Percentiles rank a stretch among this genome's conserved stretches.
These are phyloP conservation scores for Sechiopsis laciniata DNA, from an alignment of 306 rosid genomes.

Conservation along the genomic window DNA sequence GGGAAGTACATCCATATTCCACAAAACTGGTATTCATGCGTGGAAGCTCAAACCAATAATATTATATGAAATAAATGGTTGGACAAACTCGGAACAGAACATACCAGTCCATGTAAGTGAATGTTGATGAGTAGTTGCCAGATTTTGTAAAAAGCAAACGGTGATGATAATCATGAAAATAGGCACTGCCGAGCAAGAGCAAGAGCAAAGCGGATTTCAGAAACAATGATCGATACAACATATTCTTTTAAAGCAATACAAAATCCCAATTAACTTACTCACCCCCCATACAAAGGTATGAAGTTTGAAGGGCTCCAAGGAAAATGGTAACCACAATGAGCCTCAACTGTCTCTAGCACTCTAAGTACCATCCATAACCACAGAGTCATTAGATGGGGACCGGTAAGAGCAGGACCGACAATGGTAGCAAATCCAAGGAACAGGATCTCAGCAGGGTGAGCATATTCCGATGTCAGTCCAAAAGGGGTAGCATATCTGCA, in stretches of 20 bases:
- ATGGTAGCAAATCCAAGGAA: conserved; percentile 96
- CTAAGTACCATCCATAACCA: conserved; percentile 96
- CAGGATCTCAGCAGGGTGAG: conserved; percentile 95
- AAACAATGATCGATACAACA: conserved; percentile 20
- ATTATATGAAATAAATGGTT: conserved; percentile 12
- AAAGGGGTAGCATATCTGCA: conserved; percentile 91
- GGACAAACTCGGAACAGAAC: conserved; percentile 8
- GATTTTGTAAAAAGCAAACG: conserved; percentile 90
- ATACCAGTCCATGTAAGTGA: conserved; percentile 75
- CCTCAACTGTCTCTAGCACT: conserved; percentile 95
- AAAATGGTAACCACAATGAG: conserved; percentile 90
- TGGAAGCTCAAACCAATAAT: neutral
- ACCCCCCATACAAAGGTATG: conserved; percentile 92
- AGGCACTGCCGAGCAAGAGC: conserved; percentile 48
- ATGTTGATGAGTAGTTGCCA: conserved; percentile 95
- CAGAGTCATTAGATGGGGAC: conserved; percentile 84
- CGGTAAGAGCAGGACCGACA: conserved; percentile 90
- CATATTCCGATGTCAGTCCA: conserved; percentile 93
- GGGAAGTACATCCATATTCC: neutral
- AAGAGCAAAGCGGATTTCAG: conserved; percentile 20
- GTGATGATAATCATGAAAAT: conserved; percentile 96
- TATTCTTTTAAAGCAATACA: conserved; percentile 14
- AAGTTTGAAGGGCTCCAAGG: conserved; percentile 93
- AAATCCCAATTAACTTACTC: conserved; percentile 41
- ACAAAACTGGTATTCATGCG: conserved; percentile 3